Base-by-base conservation (phyloP, 2,329 filamentous ascomycete species). In the Trichoderma asperellum region DNA sequence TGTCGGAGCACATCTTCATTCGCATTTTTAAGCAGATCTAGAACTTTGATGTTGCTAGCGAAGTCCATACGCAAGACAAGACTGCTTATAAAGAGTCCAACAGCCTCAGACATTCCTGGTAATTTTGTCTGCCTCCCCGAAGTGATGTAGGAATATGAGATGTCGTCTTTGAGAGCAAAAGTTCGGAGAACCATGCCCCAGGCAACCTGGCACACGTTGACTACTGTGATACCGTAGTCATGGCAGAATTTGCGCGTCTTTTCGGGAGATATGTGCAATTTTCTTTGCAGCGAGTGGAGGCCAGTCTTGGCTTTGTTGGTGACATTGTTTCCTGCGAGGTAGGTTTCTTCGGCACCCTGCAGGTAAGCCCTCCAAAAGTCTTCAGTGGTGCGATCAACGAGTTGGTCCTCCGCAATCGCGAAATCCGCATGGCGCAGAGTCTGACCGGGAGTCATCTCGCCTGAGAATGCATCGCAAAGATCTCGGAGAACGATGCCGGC, bases 401-500 rank as follows among this genome's bases (percentile, higher is more conserved):
- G 24, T 24, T 24, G 24, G 24, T 24, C 24, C 24, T 24, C 24
- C 3, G 24, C 24, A 24, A 24, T 24, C 24, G 24, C 24, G 24
- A 24, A 24, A 24, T 24, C 24, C 24, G 24, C 24, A 24, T 24
- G 24, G 24, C 24, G 24, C 24, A 24, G 3, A 24, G 24, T 24
- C 24, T 24, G 24, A 24, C 24, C 24, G 3, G 24, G 24, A 24
- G 24, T 24, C 24, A 24, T 24, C 40, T 18, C 40, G 14, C 14
- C 14, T 16, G 5, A 6, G 6, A 18, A 43, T 18, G 11, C 40
- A 16, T 32, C 29, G 53, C 57, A 61, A 68, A 68, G 24, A 60
- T 71, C 70, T 24, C 57, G 60, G 5, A 71, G 53, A 5, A 71
- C 37, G 49, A 71, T 62, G 12, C 57, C 47, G 27, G 47, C 24